These are phyloP conservation scores for Dactylellina sp. DNA, from an alignment of 2,329 filamentous ascomycete genomes.

Conservation along the genomic window DNA sequence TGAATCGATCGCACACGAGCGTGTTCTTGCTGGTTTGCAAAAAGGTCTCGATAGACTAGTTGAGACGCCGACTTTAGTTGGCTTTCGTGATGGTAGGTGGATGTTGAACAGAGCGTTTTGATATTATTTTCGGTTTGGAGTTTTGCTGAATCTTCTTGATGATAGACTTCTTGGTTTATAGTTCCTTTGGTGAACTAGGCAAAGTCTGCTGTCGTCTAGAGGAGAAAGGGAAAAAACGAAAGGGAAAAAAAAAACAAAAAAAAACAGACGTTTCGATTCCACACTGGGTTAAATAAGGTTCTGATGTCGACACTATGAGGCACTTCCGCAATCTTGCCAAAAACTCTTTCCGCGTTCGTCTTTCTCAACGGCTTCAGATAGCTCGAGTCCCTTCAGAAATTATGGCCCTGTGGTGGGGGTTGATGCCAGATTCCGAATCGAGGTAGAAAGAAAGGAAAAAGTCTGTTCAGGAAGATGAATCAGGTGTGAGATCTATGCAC, in stretches of 20 bases:
- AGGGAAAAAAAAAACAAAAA: constrained; percentile 28
- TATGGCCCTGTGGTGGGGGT: constrained; percentile 13
- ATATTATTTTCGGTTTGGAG: constrained; percentile 31
- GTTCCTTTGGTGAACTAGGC: constrained; percentile 39
- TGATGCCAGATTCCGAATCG: constrained; percentile 29
- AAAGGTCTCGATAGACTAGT: constrained; percentile 1
- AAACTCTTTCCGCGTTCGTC: constrained; percentile 57
- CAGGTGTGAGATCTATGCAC: constrained; percentile 38
- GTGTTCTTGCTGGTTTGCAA: constrained; percentile 40
- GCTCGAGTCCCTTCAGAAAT: constrained; percentile 10
- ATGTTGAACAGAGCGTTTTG: constrained; percentile 13
- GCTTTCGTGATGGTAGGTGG: constrained; percentile 8
- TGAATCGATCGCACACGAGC: constrained; percentile 52
- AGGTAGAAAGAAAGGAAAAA: constrained; percentile 21
- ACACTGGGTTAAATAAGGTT: constrained; percentile 50
- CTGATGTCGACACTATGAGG: constrained; percentile 52
- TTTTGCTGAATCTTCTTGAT: constrained; percentile 54
- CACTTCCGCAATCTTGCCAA: constrained; percentile 38
- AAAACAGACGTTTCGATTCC: constrained; percentile 31
- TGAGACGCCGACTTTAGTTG: constrained; percentile 6
- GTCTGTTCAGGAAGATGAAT: constrained; percentile 29
- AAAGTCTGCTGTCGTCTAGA: constrained; percentile 29
- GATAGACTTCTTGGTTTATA: constrained; percentile 56
- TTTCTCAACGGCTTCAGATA: constrained; percentile 28
- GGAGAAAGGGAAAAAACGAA: constrained; percentile 24